Evolutionary conservation across 2,329 filamentous ascomycete species (phyloP), one percentile per base, ranked within the genome.

Genomic region (Fusarium albidum): DNA sequence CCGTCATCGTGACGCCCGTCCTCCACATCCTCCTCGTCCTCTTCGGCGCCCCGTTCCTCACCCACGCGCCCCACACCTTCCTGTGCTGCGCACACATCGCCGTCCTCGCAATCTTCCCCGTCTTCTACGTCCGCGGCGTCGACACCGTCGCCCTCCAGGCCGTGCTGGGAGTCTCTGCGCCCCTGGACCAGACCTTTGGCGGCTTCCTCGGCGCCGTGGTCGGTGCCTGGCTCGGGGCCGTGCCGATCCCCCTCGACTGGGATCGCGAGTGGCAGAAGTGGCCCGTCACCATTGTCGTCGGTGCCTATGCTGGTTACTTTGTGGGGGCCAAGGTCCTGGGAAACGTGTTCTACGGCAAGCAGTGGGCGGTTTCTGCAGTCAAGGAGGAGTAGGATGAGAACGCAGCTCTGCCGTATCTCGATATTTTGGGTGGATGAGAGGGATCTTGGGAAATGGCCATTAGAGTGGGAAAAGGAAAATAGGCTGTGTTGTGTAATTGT

Each of bases 181-280:
- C 93, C 0, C 77, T 95, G 17, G 95, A 98, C 73, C 90, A 93
- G 69, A 85, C 91, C 0, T 95, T 92, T 75, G 94, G 92, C 3
- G 91, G 86, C 2, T 81, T 91, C 9, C 73, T 93, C n/a, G 95
- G 95, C 6, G 87, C 86, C 0, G 77, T 89, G 21, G 67, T 94
- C 2, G 95, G 95, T 6, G 92, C 91, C 33, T 98, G 95, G 95
- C 77, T 96, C 34, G 95, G 95, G 4, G 95, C 95, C 8, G 86
- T 98, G 46, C 95, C 96, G 0, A 98, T 99, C 65, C 95, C 95
- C 3, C 78, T 99, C 63, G 95, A 99, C 72, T 98, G 94, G 94
- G 95, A 99, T 72, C 87, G 95, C n/a, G 92, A 96, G 65, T 99
- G 95, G 95, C 95, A 99, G 83, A 91, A 89, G 73, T 99, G 94